Base-by-base conservation (phyloP, 176 grass and related monocot species). In the Juncus effusus region DNA sequence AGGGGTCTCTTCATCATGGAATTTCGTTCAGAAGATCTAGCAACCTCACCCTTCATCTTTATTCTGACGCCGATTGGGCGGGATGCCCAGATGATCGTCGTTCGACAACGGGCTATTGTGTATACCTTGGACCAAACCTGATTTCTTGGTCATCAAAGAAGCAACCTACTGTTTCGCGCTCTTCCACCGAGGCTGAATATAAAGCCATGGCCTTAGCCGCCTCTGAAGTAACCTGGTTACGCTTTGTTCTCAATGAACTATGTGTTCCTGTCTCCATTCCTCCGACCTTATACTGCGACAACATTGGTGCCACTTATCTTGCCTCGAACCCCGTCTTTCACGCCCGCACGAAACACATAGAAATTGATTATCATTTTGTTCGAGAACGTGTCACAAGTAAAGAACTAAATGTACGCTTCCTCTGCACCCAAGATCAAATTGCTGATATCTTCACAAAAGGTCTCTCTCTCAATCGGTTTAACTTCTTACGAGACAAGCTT, bases 111-210 rank as follows among this genome's bases (percentile, higher is more conserved):
- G 0, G 44, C 3, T 49, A 70, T 37, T 45, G 36, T n/a, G 61
- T 65, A 2, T 42, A 40, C n/a, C 40, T 65, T 11, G 36, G 61
- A 6, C 13, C 19, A 16, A 69, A 53, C 8, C 8, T 52, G 7
- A 47, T 52, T 52, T 14, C 12, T n/a, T 70, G 41, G 65, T 19
- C 19, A 3, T 13, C 10, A 5, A 42, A 50, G 36, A 69, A 69
- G 16, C 42, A 70, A 70, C 13, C 44, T 3, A 51, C 44, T 52
- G 40, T 70, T 6, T 16, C 65, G 6, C 65, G 42, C 2, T 70
- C 64, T 4, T 16, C 13, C 16, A 69, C 64, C 7, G 64, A 69
- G 52, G 10, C 64, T 19, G 64, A 69, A 52, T 70, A 70, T 56
- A 70, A 52, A 52, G 65, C 65, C 2, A 3, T 70, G 28, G 65